These are phyloP conservation scores for Eremochloa ophiuroides DNA, from an alignment of 176 grass and related monocot genomes.

Conservation along the genomic window DNA sequence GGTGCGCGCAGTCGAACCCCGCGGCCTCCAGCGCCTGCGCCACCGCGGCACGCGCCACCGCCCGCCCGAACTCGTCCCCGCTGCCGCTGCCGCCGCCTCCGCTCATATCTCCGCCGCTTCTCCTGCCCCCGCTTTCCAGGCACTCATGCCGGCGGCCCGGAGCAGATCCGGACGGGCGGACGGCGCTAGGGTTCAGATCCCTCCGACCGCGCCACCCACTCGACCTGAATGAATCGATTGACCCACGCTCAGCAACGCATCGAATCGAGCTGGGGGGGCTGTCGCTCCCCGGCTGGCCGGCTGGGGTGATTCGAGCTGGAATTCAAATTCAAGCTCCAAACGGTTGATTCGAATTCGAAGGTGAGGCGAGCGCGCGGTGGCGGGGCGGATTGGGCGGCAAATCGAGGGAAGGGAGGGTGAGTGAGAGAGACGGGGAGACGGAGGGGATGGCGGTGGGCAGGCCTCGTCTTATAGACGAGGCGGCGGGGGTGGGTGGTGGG, in stretches of 20 bases:
- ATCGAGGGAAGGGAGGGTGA: neutral
- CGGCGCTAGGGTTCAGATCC: conserved; percentile 52
- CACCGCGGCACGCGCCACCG: conserved; percentile 54
- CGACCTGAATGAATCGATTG: neutral
- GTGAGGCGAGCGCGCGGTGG: neutral
- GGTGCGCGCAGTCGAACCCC: conserved; percentile 63
- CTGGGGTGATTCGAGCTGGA: neutral
- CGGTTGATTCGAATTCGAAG: neutral
- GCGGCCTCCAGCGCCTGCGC: conserved; percentile 65
- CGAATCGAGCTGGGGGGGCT: too few species aligned
- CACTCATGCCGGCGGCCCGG: conserved; percentile 31
- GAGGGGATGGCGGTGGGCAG: neutral
- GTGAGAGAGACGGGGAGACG: neutral
- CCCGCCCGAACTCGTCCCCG: conserved; percentile 63
- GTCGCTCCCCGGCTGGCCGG: too few species aligned
- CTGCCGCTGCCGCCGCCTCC: conserved; percentile 1
- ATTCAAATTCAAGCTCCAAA: neutral
- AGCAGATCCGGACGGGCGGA: conserved; percentile 46
- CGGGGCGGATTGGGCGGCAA: conserved; percentile 32
- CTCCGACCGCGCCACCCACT: conserved; percentile 12
- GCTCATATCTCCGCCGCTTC: conserved; percentile 32
- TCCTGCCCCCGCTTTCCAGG: conserved; percentile 1
- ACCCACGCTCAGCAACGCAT: too few species aligned
- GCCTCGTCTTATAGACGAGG: conserved; percentile 4
- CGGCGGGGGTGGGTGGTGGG: neutral